phyloP scores from a whole-genome alignment of 768 basidiomycete species.

The Tricholoma flavovirens region DNA sequence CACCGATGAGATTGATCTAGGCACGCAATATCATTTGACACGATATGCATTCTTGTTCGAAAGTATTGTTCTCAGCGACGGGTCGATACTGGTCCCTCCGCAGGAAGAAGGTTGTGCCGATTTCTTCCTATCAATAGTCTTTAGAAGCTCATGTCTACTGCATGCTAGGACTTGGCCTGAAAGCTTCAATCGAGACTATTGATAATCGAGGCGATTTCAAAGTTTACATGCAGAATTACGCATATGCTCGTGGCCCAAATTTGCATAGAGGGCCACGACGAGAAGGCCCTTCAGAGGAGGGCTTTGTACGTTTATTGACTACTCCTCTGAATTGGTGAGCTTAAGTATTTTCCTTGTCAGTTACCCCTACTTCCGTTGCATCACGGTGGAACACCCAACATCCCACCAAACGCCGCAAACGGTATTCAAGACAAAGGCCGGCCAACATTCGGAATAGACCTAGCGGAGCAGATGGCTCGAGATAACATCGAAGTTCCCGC shows the following conservation, averaged over 20 bases:
- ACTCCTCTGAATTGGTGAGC: constrained; percentile 1
- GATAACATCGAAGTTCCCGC: constrained; percentile 87
- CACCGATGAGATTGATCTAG: constrained; percentile 92
- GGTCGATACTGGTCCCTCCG: constrained; percentile 73
- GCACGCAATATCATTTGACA: constrained; percentile 96
- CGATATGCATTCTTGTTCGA: constrained; percentile 95
- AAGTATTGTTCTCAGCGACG: constrained; percentile 84
- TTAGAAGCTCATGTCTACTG: constrained; percentile 1
- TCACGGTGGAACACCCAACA: constrained; percentile 15
- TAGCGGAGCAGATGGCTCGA: constrained; percentile 89
- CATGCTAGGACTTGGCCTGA: constrained; percentile 59
- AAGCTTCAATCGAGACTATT: constrained; percentile 82
- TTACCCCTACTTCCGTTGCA: constrained; percentile 56
- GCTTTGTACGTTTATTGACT: constrained; percentile 71
- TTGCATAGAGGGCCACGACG: constrained; percentile 68
- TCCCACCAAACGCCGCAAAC: constrained; percentile 23
- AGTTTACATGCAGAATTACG: constrained; percentile 95
- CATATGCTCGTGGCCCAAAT: constrained; percentile 72
- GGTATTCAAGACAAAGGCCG: constrained; percentile 53
- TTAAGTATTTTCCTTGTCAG: constrained; percentile 27
- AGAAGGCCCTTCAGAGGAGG: constrained; percentile 87
- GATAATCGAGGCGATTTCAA: constrained; percentile 96
- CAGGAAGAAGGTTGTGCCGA: constrained; percentile 55
- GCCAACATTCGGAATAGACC: constrained; percentile 90
- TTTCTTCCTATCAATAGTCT: constrained; percentile 11